Evolutionary conservation across 1,139 yeast genomes (phyloP).

Genomic region (Debaryomyces subglobosus): DNA sequence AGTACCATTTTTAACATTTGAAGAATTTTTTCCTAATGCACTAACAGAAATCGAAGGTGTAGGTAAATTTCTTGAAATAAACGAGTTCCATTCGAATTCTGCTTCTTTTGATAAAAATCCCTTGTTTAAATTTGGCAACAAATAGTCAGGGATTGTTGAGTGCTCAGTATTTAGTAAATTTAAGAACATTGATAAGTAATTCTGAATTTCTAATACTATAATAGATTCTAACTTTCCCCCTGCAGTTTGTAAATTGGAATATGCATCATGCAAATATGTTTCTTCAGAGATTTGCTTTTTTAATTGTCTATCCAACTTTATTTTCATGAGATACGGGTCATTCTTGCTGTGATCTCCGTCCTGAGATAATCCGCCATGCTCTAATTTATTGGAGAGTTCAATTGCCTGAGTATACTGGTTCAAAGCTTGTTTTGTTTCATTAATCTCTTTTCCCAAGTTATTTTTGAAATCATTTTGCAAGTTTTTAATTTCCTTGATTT

Average conservation of each 20-base stretch:
- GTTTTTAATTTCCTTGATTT: conserved; percentile 84
- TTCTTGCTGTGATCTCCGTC: conserved; percentile 48
- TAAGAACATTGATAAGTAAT: conserved; percentile 73
- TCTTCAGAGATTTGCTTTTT: conserved; percentile 81
- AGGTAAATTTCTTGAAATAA: conserved; percentile 67
- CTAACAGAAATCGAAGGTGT: conserved; percentile 32
- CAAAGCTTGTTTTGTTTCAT: conserved; percentile 60
- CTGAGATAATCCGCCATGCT: conserved; percentile 21
- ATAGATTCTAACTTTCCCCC: conserved; percentile 89
- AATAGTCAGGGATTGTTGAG: conserved; percentile 62
- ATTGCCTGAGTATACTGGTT: conserved; percentile 49
- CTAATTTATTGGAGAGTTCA: conserved; percentile 40
- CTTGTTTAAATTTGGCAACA: conserved; percentile 66
- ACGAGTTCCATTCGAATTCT: conserved; percentile 86
- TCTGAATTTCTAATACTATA: conserved; percentile 84
- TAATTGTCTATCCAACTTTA: conserved; percentile 73
- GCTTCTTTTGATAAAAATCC: conserved; percentile 83
- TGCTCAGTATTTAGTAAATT: conserved; percentile 69
- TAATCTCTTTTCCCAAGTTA: conserved; percentile 67
- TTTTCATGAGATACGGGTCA: conserved; percentile 83
- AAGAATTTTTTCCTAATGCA: conserved; percentile 33
- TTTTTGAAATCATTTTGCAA: conserved; percentile 83
- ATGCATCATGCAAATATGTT: conserved; percentile 85
- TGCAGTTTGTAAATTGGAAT: conserved; percentile 79
- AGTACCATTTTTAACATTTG: conserved; percentile 44